Evolutionary conservation across 1,284 basidiomycete genomes (phyloP).

Genomic region (Pyrrhoderma lamaoense): DNA sequence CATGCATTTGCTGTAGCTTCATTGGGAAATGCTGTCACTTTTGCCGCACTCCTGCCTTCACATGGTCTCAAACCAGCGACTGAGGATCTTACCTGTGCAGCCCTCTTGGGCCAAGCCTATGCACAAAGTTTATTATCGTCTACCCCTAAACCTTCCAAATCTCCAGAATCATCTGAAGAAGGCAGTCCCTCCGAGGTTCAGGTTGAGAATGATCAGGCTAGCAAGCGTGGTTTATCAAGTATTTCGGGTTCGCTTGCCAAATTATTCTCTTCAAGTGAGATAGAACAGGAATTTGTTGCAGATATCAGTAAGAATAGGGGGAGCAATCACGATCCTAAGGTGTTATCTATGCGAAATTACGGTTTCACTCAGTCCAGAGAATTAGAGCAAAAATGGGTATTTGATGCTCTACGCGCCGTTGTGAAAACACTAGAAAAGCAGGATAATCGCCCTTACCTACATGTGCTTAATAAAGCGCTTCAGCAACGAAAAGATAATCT

Average conservation of each 20-base stretch:
- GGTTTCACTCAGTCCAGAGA: slow-evolving; percentile 9
- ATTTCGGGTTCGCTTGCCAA: not conserved
- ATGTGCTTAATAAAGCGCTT: not conserved
- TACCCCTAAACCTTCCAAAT: not conserved
- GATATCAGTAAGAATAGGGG: not conserved
- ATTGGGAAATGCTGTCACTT: slow-evolving; percentile 5
- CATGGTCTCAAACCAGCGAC: slow-evolving; percentile 18
- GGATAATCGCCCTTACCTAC: not conserved
- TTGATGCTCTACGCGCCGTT: slow-evolving; percentile 3
- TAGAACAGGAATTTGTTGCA: not conserved
- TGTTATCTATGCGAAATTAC: slow-evolving; percentile 1
- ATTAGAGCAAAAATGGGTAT: slow-evolving; percentile 12
- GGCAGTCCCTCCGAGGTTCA: not conserved
- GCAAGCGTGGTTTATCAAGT: not conserved
- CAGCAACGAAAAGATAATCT: not conserved
- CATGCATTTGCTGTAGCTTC: slow-evolving; percentile 4
- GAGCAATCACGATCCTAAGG: not conserved
- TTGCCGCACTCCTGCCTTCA: slow-evolving; percentile 19
- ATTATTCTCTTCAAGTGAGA: not conserved
- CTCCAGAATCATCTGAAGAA: not conserved
- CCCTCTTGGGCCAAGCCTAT: slow-evolving; percentile 18
- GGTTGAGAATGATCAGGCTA: not conserved
- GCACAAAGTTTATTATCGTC: slow-evolving; percentile 5
- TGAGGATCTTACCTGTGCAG: slow-evolving; percentile 15
- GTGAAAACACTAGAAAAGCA: slow-evolving; percentile 1